A percentile compares a stretch with the other conserved stretches of the same genome.
phyloP scores from a whole-genome alignment of 148 eudicot genomes.

The Chenopodium suecicum region DNA sequence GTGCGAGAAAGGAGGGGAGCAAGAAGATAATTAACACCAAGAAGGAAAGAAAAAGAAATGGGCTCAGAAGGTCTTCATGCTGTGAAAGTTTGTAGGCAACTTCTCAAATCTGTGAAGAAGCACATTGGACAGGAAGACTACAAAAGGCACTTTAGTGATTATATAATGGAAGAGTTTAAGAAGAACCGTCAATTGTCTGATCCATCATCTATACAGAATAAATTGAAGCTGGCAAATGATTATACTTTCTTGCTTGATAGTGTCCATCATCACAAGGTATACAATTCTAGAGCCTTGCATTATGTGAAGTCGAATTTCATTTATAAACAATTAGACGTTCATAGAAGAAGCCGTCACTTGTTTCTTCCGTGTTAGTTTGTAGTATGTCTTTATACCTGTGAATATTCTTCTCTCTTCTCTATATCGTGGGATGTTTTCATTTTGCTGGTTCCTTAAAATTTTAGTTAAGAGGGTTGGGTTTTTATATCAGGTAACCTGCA shows the following conservation, averaged over 20 bases:
- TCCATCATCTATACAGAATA: slow-evolving; percentile 43
- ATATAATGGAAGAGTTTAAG: slow-evolving; percentile 58
- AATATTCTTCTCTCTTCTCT: background rate
- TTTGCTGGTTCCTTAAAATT: background rate
- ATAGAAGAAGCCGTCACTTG: background rate
- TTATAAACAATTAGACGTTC: background rate
- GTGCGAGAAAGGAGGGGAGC: background rate
- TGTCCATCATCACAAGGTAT: slow-evolving; percentile 86
- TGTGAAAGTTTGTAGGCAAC: slow-evolving; percentile 58
- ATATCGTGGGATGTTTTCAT: background rate
- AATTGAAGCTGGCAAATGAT: slow-evolving; percentile 70
- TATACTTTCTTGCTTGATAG: slow-evolving; percentile 70
- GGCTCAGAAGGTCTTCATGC: slow-evolving; percentile 56
- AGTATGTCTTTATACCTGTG: background rate
- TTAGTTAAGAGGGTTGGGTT: background rate
- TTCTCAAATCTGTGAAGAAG: slow-evolving; percentile 74
- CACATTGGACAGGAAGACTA: slow-evolving; percentile 69
- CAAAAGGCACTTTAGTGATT: slow-evolving; percentile 63
- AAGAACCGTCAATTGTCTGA: slow-evolving; percentile 39
- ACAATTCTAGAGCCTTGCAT: background rate
- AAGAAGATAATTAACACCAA: too few relatives aligned
- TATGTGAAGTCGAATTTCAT: background rate
- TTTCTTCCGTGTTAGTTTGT: background rate
- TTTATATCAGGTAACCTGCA: background rate
- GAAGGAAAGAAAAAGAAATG: slow-evolving; percentile 37